Conservation (phyloP, 2,329 filamentous ascomycete species). For the Rhynchosporium secalis region DNA sequence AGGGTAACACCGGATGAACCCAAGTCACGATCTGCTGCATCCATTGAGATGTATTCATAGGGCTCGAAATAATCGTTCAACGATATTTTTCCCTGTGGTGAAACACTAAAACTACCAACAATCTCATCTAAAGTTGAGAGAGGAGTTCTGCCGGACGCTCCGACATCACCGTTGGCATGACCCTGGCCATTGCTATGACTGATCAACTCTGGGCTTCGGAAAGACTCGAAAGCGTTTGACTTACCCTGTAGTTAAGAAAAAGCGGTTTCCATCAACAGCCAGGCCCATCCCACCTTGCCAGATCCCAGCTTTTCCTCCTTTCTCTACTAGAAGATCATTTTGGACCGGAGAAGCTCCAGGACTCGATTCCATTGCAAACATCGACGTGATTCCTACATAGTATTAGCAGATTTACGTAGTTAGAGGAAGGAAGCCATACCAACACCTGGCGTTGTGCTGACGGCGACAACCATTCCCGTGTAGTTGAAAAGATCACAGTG, state of each 20-base stretch:
- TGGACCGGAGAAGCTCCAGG: conserved; percentile 42
- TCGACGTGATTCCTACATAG: conserved; percentile 35
- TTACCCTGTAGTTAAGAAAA: conserved; percentile 39
- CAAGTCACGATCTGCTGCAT: conserved; percentile 53
- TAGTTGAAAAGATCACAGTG: conserved; percentile 51
- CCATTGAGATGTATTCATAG: conserved; percentile 51
- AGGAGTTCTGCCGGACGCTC: conserved; percentile 40
- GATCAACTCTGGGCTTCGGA: conserved; percentile 28
- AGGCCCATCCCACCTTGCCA: conserved; percentile 43
- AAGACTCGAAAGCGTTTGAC: conserved; percentile 3
- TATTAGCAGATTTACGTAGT: neutral
- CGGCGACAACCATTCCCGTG: conserved; percentile 40
- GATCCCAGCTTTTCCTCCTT: conserved; percentile 45
- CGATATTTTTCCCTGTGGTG: conserved; percentile 46
- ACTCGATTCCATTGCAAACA: conserved; percentile 46
- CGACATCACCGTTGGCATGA: conserved; percentile 41
- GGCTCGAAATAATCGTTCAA: conserved; percentile 57
- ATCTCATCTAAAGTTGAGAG: conserved; percentile 47
- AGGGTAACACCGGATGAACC: conserved; percentile 47
- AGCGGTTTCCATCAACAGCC: conserved; percentile 38
- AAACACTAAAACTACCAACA: conserved; percentile 47
- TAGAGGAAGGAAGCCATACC: conserved; percentile 12
- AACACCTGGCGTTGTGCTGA: conserved; percentile 39
- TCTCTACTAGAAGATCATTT: conserved; percentile 37
- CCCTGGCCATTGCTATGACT: conserved; percentile 39